phyloP scores from a whole-genome alignment of 2,329 filamentous ascomycete species.

The Graphilbum sp. region DNA sequence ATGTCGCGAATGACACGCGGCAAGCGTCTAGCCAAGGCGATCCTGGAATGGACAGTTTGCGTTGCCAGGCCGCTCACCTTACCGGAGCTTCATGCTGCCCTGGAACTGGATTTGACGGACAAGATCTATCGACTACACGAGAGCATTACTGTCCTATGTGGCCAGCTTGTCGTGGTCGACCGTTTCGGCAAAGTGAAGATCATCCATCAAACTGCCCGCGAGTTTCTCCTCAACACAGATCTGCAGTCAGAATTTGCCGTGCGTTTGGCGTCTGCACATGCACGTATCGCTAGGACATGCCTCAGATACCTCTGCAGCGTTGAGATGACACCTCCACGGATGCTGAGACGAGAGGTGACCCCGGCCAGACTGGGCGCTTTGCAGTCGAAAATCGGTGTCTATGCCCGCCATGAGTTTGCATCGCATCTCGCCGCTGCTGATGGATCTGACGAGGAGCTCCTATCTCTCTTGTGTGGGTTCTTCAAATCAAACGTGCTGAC shows the following conservation, averaged over 20 bases:
- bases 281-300: constrained; percentile 17
- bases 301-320: constrained; percentile 17
- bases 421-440: constrained; percentile 18
- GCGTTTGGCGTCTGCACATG: constrained; percentile 14
- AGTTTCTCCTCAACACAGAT: constrained; percentile 12
- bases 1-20: constrained; percentile 15
- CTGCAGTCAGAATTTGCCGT: constrained; percentile 16
- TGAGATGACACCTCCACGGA: constrained; percentile 18
- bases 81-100: constrained; percentile 17
- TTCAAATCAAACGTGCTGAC: constrained; percentile 17
- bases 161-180: constrained; percentile 21
- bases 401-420: constrained; percentile 17
- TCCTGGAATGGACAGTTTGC: constrained; percentile 21
- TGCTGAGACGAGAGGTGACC: constrained; percentile 6
- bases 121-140: constrained; percentile 10
- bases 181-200: constrained; percentile 16
- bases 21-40: constrained; percentile 16
- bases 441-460: constrained; percentile 7
- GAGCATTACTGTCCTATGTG: constrained; percentile 15
- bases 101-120: constrained; percentile 18
- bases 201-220: constrained; percentile 22
- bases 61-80: constrained; percentile 17
- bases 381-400: constrained; percentile 11
- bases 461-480: constrained; percentile 13
- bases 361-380: background rate